A percentile compares a stretch with the other conserved stretches of the same genome.
Evolutionary conservation across 1,284 basidiomycete species (phyloP).

Genomic region (Fomes fomentarius): DNA sequence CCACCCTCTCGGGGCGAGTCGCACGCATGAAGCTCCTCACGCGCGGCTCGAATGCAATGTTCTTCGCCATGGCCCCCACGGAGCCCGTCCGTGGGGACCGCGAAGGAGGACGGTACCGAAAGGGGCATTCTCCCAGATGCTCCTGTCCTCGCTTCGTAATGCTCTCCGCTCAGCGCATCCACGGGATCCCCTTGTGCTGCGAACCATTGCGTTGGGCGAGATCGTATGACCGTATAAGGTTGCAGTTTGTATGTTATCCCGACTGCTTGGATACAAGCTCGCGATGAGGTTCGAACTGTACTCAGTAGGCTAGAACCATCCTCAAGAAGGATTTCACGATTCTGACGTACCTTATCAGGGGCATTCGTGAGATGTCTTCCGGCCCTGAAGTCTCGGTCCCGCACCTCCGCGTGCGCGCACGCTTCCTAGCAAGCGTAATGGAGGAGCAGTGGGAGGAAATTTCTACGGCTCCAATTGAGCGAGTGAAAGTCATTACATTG

Average conservation of each 20-base stretch:
- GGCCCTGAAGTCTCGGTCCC: too few species aligned
- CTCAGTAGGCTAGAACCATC: slow-evolving; percentile 2
- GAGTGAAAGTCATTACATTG: neutral
- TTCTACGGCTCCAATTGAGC: too few species aligned
- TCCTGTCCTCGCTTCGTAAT: slow-evolving; percentile 15
- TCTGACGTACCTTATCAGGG: neutral
- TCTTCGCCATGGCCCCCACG: slow-evolving; percentile 28
- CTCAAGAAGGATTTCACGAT: neutral
- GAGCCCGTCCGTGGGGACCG: slow-evolving; percentile 12
- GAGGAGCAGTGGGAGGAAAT: too few species aligned
- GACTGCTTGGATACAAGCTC: neutral
- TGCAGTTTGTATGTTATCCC: slow-evolving; percentile 5
- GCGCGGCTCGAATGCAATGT: slow-evolving; percentile 33
- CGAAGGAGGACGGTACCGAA: slow-evolving; percentile 18
- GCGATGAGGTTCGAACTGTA: neutral
- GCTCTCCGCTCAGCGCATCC: neutral
- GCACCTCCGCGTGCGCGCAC: too few species aligned
- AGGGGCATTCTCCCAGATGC: slow-evolving; percentile 11
- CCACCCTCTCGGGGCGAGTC: slow-evolving; percentile 33
- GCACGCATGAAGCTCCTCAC: slow-evolving; percentile 38
- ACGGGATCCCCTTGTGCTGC: neutral
- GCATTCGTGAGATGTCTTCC: too few species aligned
- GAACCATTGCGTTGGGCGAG: neutral
- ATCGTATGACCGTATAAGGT: neutral
- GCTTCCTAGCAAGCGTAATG: too few species aligned